Conservation (phyloP, 495 filamentous ascomycete species). For the Cryomyces minteri region DNA sequence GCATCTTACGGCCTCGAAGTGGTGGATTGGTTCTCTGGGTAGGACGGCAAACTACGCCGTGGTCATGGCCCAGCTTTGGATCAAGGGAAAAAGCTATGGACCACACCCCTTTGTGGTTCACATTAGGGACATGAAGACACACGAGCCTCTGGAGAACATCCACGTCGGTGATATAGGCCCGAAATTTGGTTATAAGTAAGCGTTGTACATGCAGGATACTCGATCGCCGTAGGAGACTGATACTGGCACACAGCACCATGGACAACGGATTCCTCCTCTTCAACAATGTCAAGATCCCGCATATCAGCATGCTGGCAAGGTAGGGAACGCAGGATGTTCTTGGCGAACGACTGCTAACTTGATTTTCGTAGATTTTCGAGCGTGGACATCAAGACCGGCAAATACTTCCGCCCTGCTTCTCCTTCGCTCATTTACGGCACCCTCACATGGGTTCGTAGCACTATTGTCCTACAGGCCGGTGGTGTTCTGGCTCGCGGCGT, state of each 20-base stretch:
- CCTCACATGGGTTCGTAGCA: conserved; percentile 52
- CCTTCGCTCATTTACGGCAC: conserved; percentile 53
- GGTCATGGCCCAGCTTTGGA: conserved; percentile 53
- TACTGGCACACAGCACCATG: conserved; percentile 31
- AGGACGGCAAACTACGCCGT: conserved; percentile 56
- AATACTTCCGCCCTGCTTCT: conserved; percentile 43
- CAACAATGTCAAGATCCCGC: conserved; percentile 50
- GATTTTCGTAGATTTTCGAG: conserved; percentile 28
- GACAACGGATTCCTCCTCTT: conserved; percentile 63
- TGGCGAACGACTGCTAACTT: no score
- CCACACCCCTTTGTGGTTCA: conserved; percentile 65
- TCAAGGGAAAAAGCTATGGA: conserved; percentile 43
- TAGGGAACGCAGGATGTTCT: no score
- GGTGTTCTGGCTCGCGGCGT: conserved; percentile 52
- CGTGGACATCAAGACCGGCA: conserved; percentile 40
- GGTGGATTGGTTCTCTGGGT: conserved; percentile 64
- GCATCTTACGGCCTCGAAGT: conserved; percentile 48
- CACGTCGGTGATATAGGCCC: conserved; percentile 59
- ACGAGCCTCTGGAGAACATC: conserved; percentile 49
- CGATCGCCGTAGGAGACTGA: not conserved
- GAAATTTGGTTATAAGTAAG: conserved; percentile 46
- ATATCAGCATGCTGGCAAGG: conserved; percentile 44
- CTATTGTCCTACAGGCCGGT: conserved; percentile 49
- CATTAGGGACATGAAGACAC: conserved; percentile 49
- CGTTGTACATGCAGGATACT: conserved; percentile 3